Base-by-base conservation (phyloP, 2,329 filamentous ascomycete genomes). In the Venturia asperata region DNA sequence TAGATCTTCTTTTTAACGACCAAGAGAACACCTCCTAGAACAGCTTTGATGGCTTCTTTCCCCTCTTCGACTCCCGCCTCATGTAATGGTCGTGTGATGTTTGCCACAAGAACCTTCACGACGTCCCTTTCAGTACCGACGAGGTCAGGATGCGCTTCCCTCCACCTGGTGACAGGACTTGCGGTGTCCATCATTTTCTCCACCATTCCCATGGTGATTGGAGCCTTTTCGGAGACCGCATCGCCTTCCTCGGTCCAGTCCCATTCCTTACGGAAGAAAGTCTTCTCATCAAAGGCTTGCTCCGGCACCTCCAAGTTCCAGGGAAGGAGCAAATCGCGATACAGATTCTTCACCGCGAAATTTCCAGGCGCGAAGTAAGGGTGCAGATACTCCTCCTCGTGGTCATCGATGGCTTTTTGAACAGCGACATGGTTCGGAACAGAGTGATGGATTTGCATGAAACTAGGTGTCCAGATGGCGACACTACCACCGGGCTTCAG, bases 401-500 rank as follows among this genome's bases (percentile, higher is more conserved):
- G 69, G 3, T 75, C 68, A 5, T 76, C 73, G 0, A 83, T 68
- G 0, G 76, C 70, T 0, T 70, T 70, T 27, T 58, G 52, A 17
- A 85, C 73, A 2, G 74, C 76, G 1, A 64, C 71, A 0, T 72
- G 71, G 66, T 81, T 80, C 0, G 80, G 77, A 24, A 72, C 77
- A 0, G 73, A 61, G 5, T 71, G 70, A 69, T 74, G 72, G 19
- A 67, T 68, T 42, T 69, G 70, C 5, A 74, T 68, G 1, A 69
- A 66, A 6, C 75, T 75, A 3, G 70, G 72, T 0, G 73, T 73
- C 81, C 82, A 85, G 1, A 86, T 65, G 0, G 82, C 82, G 0
- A 85, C 79, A 3, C 77, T 84, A 27, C 83, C 83, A n/a, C 79
- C 80, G 0, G 82, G 80, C 67, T 77, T 79, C 7, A 86, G 72